Evolutionary conservation across 805 yeast genomes (phyloP).

Genomic region (Metschnikowia noctiluminum): DNA sequence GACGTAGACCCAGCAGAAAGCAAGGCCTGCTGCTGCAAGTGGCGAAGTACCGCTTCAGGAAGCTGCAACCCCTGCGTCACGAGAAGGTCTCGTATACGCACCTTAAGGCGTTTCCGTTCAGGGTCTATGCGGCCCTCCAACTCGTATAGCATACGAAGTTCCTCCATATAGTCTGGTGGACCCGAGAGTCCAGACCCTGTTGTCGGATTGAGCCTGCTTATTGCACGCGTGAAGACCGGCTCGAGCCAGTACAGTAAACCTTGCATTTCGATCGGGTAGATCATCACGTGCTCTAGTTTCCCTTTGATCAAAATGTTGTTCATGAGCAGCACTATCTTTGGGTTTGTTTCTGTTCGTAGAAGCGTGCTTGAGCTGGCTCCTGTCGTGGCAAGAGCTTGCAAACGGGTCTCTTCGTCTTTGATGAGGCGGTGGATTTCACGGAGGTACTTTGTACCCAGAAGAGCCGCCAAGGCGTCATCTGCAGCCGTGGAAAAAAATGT

Average conservation of each 20-base stretch:
- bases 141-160: conserved; percentile 46
- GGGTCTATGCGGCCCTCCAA: conserved; percentile 53
- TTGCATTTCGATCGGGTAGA: conserved; percentile 42
- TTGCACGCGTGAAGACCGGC: conserved; percentile 30
- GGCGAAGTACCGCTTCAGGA: conserved; percentile 23
- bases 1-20: background rate
- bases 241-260: conserved; percentile 60
- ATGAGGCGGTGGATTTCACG: conserved; percentile 50
- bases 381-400: conserved; percentile 44
- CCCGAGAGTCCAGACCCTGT: background rate
- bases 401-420: conserved; percentile 58
- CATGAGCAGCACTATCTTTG: conserved; percentile 53
- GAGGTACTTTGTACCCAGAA: conserved; percentile 53
- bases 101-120: conserved; percentile 47
- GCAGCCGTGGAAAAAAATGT: conserved; percentile 52
- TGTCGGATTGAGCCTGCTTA: background rate
- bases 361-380: conserved; percentile 3
- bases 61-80: conserved; percentile 42
- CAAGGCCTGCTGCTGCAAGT: conserved; percentile 13
- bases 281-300: conserved; percentile 54
- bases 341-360: conserved; percentile 39
- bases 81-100: conserved; percentile 46
- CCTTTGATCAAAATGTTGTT: conserved; percentile 56
- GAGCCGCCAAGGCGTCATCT: conserved; percentile 37
- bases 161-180: conserved; percentile 24